Percentiles rank a stretch among this genome's conserved stretches.
Evolutionary conservation across 2,329 filamentous ascomycete genomes (phyloP).

Genomic region (Penicillium sclerotigenum): DNA sequence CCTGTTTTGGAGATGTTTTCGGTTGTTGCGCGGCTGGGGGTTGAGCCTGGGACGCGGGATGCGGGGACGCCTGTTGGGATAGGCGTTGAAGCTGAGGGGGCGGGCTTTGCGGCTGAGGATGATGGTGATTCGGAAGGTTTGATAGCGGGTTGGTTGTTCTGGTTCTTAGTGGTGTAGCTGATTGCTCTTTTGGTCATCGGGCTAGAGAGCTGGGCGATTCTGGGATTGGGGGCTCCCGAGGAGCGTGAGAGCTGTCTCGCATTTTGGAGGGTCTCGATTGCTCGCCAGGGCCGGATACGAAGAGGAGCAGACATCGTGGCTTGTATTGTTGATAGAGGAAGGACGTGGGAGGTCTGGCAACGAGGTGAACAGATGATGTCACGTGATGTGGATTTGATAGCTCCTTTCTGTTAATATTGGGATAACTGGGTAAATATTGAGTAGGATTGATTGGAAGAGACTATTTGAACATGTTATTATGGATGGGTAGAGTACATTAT

Average conservation of each 20-base stretch:
- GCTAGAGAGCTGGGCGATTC: constrained; percentile 4
- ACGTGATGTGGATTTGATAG: constrained; percentile 21
- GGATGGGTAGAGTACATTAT: constrained; percentile 25
- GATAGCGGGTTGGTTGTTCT: constrained; percentile 10
- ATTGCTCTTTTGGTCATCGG: constrained; percentile 13
- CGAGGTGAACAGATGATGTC: constrained; percentile 3
- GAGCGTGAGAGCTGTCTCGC: constrained; percentile 10
- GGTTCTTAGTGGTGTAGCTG: constrained; percentile 17
- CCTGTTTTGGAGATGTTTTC: constrained; percentile 41
- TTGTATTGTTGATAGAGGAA: constrained; percentile 6
- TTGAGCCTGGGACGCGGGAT: constrained; percentile 20
- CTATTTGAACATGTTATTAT: not conserved
- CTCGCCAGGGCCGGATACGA: constrained; percentile 20
- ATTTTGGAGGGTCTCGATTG: constrained; percentile 19
- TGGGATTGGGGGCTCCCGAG: constrained; percentile 7
- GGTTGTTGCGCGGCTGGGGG: constrained; percentile 31
- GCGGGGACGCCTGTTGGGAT: constrained; percentile 14
- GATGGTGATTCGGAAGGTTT: constrained; percentile 11
- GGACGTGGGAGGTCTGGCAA: constrained; percentile 9
- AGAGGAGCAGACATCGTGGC: constrained; percentile 25
- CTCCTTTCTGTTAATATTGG: not conserved
- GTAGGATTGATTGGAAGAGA: not conserved
- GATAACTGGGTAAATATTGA: not conserved
- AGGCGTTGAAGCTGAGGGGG: constrained; percentile 5
- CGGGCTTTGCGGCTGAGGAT: not conserved